These are phyloP conservation scores for Penicillium sp. DNA, from an alignment of 2,329 filamentous ascomycete species.

Conservation along the genomic window DNA sequence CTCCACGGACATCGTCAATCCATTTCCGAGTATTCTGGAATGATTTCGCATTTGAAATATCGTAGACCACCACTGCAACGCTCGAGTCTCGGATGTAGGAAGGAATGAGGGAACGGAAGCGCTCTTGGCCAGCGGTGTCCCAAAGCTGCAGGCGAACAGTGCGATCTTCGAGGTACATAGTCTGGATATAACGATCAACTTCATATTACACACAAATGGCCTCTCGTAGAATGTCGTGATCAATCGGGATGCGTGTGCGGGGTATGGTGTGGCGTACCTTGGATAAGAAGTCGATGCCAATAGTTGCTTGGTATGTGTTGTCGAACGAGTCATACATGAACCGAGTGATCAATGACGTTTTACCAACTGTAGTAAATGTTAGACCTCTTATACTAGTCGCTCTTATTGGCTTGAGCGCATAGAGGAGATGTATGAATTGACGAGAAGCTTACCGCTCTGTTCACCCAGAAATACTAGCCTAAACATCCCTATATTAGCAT, in stretches of 20 bases:
- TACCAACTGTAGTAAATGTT: conserved; percentile 68
- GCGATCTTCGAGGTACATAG: conserved; percentile 98
- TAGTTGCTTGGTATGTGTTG: conserved; percentile 99
- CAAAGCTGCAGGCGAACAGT: conserved; percentile 96
- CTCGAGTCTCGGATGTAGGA: conserved; percentile 98
- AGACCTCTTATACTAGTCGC: conserved; percentile 10
- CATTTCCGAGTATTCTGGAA: conserved; percentile 99
- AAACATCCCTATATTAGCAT: conserved; percentile 31
- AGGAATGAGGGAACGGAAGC: conserved; percentile 94
- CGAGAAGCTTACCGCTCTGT: conserved; percentile 76
- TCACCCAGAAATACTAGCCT: conserved; percentile 97
- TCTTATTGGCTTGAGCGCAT: conserved; percentile 1
- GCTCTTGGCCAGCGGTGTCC: conserved; percentile 97
- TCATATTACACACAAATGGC: background rate
- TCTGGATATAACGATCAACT: conserved; percentile 52
- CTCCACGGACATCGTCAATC: conserved; percentile 96
- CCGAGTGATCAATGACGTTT: conserved; percentile 95
- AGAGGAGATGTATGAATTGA: conserved; percentile 1
- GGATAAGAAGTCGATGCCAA: conserved; percentile 98
- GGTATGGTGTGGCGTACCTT: conserved; percentile 62
- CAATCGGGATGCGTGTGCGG: background rate
- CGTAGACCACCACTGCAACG: conserved; percentile 97
- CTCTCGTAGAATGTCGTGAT: background rate
- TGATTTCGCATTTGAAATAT: conserved; percentile 94
- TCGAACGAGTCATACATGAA: conserved; percentile 99